These are phyloP conservation scores for Mortierella sp. DNA, from an alignment of 371 early-diverging fungal genomes.

Conservation along the genomic window DNA sequence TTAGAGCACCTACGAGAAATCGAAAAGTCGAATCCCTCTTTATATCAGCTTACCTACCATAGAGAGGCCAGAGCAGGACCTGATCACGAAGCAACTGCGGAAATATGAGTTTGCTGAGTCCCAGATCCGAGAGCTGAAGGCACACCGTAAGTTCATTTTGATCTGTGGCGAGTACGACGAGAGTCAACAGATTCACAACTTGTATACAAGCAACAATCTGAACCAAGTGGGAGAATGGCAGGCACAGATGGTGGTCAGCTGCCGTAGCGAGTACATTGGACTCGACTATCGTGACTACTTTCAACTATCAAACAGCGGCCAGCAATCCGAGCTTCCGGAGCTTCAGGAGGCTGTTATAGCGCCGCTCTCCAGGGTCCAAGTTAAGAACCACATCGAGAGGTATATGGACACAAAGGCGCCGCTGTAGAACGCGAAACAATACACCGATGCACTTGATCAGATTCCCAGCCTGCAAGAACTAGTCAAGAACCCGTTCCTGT, in stretches of 20 bases:
- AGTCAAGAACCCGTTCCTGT: conserved; percentile 14
- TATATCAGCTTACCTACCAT: conserved; percentile 13
- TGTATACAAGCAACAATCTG: not conserved
- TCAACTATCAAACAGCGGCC: not conserved
- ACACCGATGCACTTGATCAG: not conserved
- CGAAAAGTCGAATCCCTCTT: conserved; percentile 12
- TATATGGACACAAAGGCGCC: not conserved
- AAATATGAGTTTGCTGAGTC: not conserved
- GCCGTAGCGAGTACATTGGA: conserved; percentile 6
- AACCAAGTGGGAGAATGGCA: not conserved
- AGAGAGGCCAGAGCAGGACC: conserved; percentile 10
- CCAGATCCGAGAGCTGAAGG: conserved; percentile 10
- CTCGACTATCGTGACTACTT: conserved; percentile 3
- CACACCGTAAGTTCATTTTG: too few species aligned
- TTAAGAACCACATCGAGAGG: conserved; percentile 6
- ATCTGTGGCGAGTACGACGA: too few species aligned
- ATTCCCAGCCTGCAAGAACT: conserved; percentile 13
- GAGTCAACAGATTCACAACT: not conserved
- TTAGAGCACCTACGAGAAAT: conserved; percentile 7
- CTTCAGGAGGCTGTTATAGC: conserved; percentile 5
- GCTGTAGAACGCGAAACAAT: not conserved
- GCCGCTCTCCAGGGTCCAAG: conserved; percentile 1
- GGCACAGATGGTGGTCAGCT: conserved; percentile 12
- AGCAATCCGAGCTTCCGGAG: not conserved
- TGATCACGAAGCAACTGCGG: conserved; percentile 14